Evolutionary conservation across 345 rosid species (phyloP), one percentile per base, ranked within the genome.

Genomic region (Gossypium turneri): DNA sequence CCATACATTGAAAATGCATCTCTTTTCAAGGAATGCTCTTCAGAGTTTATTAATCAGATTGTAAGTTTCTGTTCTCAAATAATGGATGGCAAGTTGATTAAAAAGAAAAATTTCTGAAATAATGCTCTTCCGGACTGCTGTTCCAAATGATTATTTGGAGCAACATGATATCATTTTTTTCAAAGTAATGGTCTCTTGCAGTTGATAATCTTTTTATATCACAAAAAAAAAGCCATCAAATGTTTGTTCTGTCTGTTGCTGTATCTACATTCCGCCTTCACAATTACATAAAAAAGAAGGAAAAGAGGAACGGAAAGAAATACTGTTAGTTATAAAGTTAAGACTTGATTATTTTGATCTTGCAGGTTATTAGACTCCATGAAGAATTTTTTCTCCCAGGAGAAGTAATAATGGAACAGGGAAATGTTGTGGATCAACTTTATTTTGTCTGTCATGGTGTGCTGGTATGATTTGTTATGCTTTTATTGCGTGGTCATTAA

Each of bases 371-470:
- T 70, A 89, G 85, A 79, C 89, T 95, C 56, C 98, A 95, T 79
- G 99, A 95, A 86, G 99, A 95, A 76, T 93, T 93, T 80, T 93
- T 88, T 83, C 96, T 95, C 69, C 99, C 98, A 0, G 97, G 98
- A 79, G 98, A 95, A 89, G 90, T 93, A 62, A 87, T 95, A 76
- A 81, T 90, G 86, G 97, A 90, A 82, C 98, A 89, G 76, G 99
- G 98, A 65, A 87, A 82, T 62, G 97, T 85, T 7, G 97, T 91
- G 29, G 99, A 95, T 85, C 94, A 95, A 52, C 88, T 95, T 65
- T 96, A 92, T 81, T 93, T 96, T 82, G 89, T 96, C 51, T 93
- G 98, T 77, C 89, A 87, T 79, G 99, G 99, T 75, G 67, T 60
- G 52, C 83, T 96, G 97, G 99, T 96, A 91, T 11, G 79, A 55